Percentiles rank a stretch among this genome's conserved stretches.
Evolutionary conservation across 2,329 filamentous ascomycete species (phyloP).

Genomic region (Fusarium setosum): DNA sequence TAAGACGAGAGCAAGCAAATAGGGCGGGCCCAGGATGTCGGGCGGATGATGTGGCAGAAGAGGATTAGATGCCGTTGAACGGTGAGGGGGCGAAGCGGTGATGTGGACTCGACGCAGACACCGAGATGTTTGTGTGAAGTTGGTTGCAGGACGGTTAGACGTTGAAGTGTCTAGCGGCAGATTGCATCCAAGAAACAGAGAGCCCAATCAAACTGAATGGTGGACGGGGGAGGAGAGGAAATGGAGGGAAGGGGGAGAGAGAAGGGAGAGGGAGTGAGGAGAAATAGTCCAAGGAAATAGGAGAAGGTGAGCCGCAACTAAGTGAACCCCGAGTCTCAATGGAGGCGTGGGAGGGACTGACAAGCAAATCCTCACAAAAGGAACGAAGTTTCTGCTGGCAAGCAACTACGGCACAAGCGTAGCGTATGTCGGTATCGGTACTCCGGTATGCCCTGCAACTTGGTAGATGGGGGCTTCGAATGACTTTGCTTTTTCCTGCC

Average conservation of each 20-base stretch:
- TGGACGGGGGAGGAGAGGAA: constrained; percentile 6
- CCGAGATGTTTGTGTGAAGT: constrained; percentile 31
- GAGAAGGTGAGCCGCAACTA: constrained; percentile 35
- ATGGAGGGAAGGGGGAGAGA: constrained; percentile 2
- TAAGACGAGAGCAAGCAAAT: constrained; percentile 36
- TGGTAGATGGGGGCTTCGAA: constrained; percentile 35
- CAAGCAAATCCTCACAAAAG: constrained; percentile 42
- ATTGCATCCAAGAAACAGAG: constrained; percentile 11
- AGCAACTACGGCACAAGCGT: constrained; percentile 36
- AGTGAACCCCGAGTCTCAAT: constrained; percentile 28
- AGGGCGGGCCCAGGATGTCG: constrained; percentile 26
- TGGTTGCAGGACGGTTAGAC: constrained; percentile 27
- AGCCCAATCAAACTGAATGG: constrained; percentile 6
- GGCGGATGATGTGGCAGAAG: constrained; percentile 44
- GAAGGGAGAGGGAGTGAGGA: constrained; percentile 4
- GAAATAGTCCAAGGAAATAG: constrained; percentile 11
- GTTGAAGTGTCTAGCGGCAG: constrained; percentile 18
- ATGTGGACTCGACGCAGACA: constrained; percentile 30
- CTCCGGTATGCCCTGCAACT: constrained; percentile 25
- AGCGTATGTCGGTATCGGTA: constrained; percentile 12
- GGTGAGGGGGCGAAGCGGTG: constrained; percentile 23
- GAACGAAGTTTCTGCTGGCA: constrained; percentile 39
- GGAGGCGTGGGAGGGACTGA: constrained; percentile 31
- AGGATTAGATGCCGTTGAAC: constrained; percentile 40
- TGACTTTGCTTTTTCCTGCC: constrained; percentile 42